These are phyloP conservation scores for Pseudogymnoascus sp. DNA, from an alignment of 2,329 filamentous ascomycete species.

Conservation along the genomic window DNA sequence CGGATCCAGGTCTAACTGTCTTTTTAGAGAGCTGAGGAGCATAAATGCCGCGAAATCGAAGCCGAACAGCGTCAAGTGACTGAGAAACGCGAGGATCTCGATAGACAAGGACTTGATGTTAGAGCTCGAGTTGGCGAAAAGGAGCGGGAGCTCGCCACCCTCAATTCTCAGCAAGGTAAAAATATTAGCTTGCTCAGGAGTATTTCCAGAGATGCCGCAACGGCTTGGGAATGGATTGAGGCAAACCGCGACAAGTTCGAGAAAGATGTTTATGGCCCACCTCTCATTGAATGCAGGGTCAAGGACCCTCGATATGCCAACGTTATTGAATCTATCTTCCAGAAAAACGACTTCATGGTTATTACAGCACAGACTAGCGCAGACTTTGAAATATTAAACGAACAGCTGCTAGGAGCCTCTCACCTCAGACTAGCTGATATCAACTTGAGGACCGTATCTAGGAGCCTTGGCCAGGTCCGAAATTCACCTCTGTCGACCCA, in stretches of 20 bases:
- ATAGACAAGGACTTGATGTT: slow-evolving; percentile 36
- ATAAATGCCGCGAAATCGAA: slow-evolving; percentile 46
- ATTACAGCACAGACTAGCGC: slow-evolving; percentile 69
- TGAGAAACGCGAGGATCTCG: slow-evolving; percentile 33
- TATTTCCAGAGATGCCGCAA: slow-evolving; percentile 55
- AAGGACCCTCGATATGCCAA: slow-evolving; percentile 51
- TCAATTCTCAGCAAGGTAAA: slow-evolving; percentile 70
- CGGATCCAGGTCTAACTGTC: not conserved
- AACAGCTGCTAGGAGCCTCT: slow-evolving; percentile 47
- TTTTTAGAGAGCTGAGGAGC: slow-evolving; percentile 52
- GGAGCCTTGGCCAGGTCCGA: not conserved
- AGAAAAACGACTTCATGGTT: slow-evolving; percentile 44
- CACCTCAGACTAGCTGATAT: slow-evolving; percentile 60
- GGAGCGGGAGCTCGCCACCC: slow-evolving; percentile 44
- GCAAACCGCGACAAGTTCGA: slow-evolving; percentile 56
- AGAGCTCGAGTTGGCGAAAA: slow-evolving; percentile 34
- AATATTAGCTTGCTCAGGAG: slow-evolving; percentile 59
- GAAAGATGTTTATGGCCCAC: slow-evolving; percentile 57
- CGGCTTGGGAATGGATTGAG: slow-evolving; percentile 77
- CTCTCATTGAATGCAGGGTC: slow-evolving; percentile 57
- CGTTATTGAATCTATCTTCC: slow-evolving; percentile 51
- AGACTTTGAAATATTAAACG: slow-evolving; percentile 65
- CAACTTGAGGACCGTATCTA: slow-evolving; percentile 51
- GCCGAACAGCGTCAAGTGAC: slow-evolving; percentile 26
- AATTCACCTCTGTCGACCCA: slow-evolving; percentile 37